phyloP scores from a whole-genome alignment of 352 stramenopile species.

The Pythium dissimile region DNA sequence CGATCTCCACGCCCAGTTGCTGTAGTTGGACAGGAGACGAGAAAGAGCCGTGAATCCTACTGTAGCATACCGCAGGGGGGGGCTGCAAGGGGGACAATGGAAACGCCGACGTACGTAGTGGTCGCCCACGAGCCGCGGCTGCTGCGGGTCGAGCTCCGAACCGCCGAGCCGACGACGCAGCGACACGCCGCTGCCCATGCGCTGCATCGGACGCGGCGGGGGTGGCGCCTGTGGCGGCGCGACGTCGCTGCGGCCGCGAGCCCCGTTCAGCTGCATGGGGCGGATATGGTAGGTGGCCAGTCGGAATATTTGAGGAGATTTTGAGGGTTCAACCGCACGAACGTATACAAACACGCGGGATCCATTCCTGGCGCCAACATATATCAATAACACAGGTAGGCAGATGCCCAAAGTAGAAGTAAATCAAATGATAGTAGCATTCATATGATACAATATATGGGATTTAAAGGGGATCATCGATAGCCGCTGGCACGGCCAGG shows the following conservation, averaged over 20 bases:
- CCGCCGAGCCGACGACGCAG: conserved; percentile 15
- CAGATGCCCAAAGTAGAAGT: too few relatives aligned
- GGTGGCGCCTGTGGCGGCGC: not conserved
- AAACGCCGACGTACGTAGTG: conserved; percentile 50
- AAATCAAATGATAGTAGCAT: not conserved
- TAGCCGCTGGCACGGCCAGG: not conserved
- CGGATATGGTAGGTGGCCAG: not conserved
- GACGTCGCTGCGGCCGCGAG: conserved; percentile 8
- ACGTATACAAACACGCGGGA: not conserved
- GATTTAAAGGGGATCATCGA: not conserved
- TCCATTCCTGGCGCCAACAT: not conserved
- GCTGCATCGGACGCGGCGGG: conserved; percentile 18
- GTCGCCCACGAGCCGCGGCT: conserved; percentile 69
- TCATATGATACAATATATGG: not conserved
- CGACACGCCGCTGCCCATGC: conserved; percentile 20
- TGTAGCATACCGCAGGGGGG: too few relatives aligned
- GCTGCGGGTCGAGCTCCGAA: conserved; percentile 33
- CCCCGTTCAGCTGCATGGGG: not conserved
- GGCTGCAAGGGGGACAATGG: not conserved
- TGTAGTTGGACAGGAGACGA: conserved; percentile 21
- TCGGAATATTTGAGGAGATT: too few relatives aligned
- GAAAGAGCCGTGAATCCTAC: too few relatives aligned
- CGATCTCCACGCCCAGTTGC: conserved; percentile 91
- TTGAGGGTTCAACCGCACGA: too few relatives aligned
- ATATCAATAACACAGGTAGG: conserved; percentile 6